A percentile compares a stretch with the other conserved stretches of the same genome.
Conservation (phyloP, 2,329 filamentous ascomycete genomes). For the Beauveria sp. region DNA sequence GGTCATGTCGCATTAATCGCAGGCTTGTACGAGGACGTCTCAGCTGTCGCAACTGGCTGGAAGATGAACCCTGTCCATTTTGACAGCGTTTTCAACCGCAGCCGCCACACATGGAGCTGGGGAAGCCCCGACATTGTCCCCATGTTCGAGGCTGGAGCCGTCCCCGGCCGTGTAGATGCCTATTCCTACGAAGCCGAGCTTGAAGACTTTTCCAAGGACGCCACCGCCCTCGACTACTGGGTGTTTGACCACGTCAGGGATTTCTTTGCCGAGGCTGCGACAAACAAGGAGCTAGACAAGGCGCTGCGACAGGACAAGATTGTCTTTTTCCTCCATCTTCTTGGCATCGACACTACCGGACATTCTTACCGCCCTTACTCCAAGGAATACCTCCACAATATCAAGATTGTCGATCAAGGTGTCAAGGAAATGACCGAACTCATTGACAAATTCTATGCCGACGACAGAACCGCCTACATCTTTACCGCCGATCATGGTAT, state of each 20-base stretch:
- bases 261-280: conserved; percentile 72
- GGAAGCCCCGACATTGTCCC: conserved; percentile 94
- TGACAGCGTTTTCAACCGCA: conserved; percentile 97
- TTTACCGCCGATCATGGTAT: conserved; percentile 98
- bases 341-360: conserved; percentile 86
- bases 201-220: conserved; percentile 84
- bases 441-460: conserved; percentile 77
- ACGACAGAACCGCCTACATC: conserved; percentile 83
- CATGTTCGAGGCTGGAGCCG: conserved; percentile 94
- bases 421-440: conserved; percentile 75
- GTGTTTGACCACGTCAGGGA: conserved; percentile 91
- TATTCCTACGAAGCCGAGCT: conserved; percentile 74
- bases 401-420: conserved; percentile 87
- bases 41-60: conserved; percentile 94
- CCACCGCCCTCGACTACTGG: conserved; percentile 78
- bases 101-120: conserved; percentile 97
- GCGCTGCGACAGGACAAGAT: conserved; percentile 73
- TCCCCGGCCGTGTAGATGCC: conserved; percentile 79
- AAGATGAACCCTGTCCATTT: conserved; percentile 98
- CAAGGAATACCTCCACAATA: conserved; percentile 88
- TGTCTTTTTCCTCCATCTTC: conserved; percentile 90
- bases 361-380: conserved; percentile 87
- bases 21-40: conserved; percentile 95
- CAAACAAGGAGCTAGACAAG: conserved; percentile 65
- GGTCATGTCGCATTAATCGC: conserved; percentile 96